Percentiles rank a stretch among this genome's conserved stretches.
These are phyloP conservation scores for Ramularia endophylla DNA, from an alignment of 2,329 filamentous ascomycete genomes.

Conservation along the genomic window DNA sequence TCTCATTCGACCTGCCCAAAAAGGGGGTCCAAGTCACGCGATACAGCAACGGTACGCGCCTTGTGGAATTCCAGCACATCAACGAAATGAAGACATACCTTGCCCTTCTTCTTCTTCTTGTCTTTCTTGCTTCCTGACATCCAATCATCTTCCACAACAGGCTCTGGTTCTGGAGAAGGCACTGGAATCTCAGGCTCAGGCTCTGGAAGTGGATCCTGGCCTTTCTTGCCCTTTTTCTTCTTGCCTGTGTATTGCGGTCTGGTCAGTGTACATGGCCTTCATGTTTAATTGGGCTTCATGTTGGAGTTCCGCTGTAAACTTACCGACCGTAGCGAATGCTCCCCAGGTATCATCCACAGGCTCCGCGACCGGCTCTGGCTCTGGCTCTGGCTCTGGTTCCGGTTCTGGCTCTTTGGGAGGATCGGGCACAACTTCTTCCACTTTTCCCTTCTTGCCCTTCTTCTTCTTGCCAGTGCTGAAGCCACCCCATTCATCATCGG, in stretches of 20 bases:
- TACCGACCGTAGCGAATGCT: slow-evolving; percentile 15
- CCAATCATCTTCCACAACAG: slow-evolving; percentile 15
- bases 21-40: slow-evolving; percentile 10
- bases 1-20: slow-evolving; percentile 6
- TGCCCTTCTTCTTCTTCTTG: slow-evolving; percentile 31
- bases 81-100: slow-evolving; percentile 23
- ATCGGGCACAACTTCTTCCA: slow-evolving; percentile 14
- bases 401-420: slow-evolving; percentile 18
- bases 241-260: slow-evolving; percentile 7
- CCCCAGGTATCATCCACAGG: slow-evolving; percentile 27
- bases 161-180: slow-evolving; percentile 28
- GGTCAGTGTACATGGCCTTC: no score
- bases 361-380: slow-evolving; percentile 5
- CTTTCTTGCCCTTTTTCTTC: slow-evolving; percentile 37
- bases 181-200: slow-evolving; percentile 22
- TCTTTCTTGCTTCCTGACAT: slow-evolving; percentile 16
- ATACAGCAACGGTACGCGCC: no score
- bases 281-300: no score
- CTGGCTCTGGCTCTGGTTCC: slow-evolving; percentile 13
- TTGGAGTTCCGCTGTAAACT: no score
- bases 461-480: slow-evolving; percentile 33
- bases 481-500: slow-evolving; percentile 21
- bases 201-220: slow-evolving; percentile 14
- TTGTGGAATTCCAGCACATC: slow-evolving; percentile 3
- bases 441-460: slow-evolving; percentile 15